Base-by-base conservation (phyloP, 192 early-diverging fungal species). In the Coemansia sp. region DNA sequence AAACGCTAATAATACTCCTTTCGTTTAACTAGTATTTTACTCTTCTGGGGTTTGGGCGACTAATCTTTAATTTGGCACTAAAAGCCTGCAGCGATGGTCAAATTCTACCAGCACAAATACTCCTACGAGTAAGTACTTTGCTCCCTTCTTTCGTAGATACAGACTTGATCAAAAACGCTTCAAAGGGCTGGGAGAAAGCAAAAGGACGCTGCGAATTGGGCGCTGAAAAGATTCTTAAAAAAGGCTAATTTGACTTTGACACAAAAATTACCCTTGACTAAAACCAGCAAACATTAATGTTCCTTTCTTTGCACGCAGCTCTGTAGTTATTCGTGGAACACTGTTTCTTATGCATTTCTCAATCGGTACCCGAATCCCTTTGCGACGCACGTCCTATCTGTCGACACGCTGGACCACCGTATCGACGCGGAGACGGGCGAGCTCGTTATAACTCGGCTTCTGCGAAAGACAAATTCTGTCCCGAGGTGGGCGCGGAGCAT, bases 301-400 rank as follows among this genome's bases (percentile, higher is more conserved):
- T 13, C 48, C 23, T 58, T 58, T 13, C 48, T 19, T 32, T 46
- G 45, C 25, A 62, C 49, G 0, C 22, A 10, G 13, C 39, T 58
- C 58, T 64, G 65, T 80, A 81, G 78, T 20, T 79, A 88, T 63
- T 84, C 88, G 39, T 95, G 92, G 92, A 82, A 84, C 34, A 88
- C 84, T 57, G 92, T 98, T 54, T 92, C 95, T 10, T 85, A 84
- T 58, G 95, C 95, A 20, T 91, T 97, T 60, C 94, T 89, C 85
- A 75, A 91, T 67, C 90, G 96, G 47, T 99, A 99, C 81, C 97
- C 97, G 49, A 99, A 99, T 73, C 97, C 97, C 24, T 96, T 93
- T 76, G 91, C 97, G 4, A 84, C 87, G 8, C 97, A 99, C 78
- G 97, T 99, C 18, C 75, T 97, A 48, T 78, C 93, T 4, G 84